These are phyloP conservation scores for Panus rudis DNA, from an alignment of 768 basidiomycete genomes.

Conservation along the genomic window DNA sequence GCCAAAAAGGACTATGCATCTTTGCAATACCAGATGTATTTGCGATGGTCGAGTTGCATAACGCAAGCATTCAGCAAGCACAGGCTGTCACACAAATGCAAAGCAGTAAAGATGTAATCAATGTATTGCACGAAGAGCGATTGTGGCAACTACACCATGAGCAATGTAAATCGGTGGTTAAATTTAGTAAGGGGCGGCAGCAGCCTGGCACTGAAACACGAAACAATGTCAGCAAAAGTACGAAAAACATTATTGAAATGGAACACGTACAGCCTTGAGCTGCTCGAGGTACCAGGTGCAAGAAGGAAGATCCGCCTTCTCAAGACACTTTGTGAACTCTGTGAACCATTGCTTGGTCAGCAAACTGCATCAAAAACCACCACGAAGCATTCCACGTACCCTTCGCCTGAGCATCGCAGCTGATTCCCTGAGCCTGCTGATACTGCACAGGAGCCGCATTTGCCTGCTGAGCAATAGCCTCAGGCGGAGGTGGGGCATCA, in stretches of 20 bases:
- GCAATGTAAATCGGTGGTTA: not conserved
- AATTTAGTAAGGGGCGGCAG: constrained; percentile 54
- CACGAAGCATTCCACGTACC: constrained; percentile 62
- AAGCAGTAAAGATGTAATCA: too few species aligned
- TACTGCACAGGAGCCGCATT: constrained; percentile 22
- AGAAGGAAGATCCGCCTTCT: constrained; percentile 70
- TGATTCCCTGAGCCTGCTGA: constrained; percentile 39
- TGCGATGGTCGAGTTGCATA: too few species aligned
- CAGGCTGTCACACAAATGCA: too few species aligned
- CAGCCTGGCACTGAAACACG: constrained; percentile 59
- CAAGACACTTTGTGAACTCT: constrained; percentile 84
- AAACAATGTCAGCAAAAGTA: constrained; percentile 4
- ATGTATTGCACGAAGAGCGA: too few species aligned
- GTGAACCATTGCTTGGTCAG: not conserved
- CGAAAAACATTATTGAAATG: not conserved
- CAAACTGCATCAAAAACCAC: not conserved
- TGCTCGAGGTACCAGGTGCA: constrained; percentile 88
- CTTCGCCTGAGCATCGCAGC: constrained; percentile 78
- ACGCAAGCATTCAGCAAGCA: too few species aligned
- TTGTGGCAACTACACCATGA: too few species aligned
- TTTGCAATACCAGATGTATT: too few species aligned
- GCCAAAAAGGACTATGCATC: too few species aligned
- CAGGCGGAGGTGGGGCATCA: constrained; percentile 35
- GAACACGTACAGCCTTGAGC: constrained; percentile 70
- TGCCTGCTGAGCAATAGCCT: constrained; percentile 38